phyloP scores from a whole-genome alignment of 2,329 filamentous ascomycete genomes.

The Ophiostoma sp. region DNA sequence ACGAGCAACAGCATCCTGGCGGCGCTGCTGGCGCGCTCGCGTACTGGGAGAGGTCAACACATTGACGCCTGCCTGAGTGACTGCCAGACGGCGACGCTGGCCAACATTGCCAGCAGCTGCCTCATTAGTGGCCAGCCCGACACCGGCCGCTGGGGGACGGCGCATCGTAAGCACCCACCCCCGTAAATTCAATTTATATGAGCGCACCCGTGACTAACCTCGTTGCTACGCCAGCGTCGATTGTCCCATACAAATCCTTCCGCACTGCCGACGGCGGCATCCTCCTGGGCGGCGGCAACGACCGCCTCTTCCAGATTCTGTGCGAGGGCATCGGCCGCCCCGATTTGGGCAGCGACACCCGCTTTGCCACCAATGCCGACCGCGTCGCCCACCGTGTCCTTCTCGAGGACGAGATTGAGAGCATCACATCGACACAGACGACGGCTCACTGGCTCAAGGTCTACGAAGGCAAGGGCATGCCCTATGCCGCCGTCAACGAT shows the following conservation, averaged over 20 bases:
- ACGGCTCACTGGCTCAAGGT: constrained; percentile 85
- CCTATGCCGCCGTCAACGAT: constrained; percentile 90
- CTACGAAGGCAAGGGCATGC: constrained; percentile 89
- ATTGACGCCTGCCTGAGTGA: constrained; percentile 91
- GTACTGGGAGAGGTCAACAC: constrained; percentile 80
- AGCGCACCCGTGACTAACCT: constrained; percentile 15
- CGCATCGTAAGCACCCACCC: constrained; percentile 66
- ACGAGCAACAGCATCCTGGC: constrained; percentile 96
- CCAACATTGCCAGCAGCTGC: constrained; percentile 93
- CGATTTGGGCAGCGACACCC: constrained; percentile 60
- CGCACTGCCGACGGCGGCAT: constrained; percentile 70
- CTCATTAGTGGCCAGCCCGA: constrained; percentile 87
- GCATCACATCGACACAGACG: constrained; percentile 70
- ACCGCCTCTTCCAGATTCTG: constrained; percentile 65
- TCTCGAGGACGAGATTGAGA: constrained; percentile 78
- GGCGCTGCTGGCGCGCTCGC: constrained; percentile 73
- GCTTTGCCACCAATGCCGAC: constrained; percentile 61
- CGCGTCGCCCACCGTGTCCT: constrained; percentile 70
- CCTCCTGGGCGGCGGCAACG: constrained; percentile 71
- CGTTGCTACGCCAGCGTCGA: constrained; percentile 64
- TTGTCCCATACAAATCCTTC: constrained; percentile 92
- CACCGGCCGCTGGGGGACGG: constrained; percentile 89
- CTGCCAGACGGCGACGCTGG: constrained; percentile 88
- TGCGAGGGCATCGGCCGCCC: constrained; percentile 59
- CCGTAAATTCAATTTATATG: no score